A percentile compares a stretch with the other conserved stretches of the same genome.
Evolutionary conservation across 1,139 yeast species (phyloP).

Genomic region (Taiozyma sp.): DNA sequence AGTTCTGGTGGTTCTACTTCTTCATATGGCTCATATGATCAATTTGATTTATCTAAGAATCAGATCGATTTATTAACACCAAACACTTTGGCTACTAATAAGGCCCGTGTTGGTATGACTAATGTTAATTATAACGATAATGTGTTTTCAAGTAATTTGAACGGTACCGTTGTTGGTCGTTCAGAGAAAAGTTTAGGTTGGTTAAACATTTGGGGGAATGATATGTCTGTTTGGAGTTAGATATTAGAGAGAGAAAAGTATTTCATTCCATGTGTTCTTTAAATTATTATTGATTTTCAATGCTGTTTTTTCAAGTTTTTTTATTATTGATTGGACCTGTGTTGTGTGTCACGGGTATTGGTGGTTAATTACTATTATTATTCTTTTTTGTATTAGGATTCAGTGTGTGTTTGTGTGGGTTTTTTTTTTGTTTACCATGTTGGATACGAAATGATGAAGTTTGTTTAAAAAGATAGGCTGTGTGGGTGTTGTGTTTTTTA

Average conservation of each 20-base stretch:
- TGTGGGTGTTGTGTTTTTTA: not conserved
- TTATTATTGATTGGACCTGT: not conserved
- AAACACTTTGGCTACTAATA: not conserved
- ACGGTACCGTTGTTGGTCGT: slow-evolving; percentile 2
- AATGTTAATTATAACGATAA: slow-evolving; percentile 2
- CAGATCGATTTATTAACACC: not conserved
- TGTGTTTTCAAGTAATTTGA: not conserved
- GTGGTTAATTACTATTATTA: not conserved
- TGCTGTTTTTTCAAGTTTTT: not conserved
- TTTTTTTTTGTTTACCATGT: not conserved
- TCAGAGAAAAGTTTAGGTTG: slow-evolving; percentile 18
- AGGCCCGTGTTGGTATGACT: not conserved
- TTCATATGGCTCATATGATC: slow-evolving; percentile 9
- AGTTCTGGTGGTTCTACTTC: slow-evolving; percentile 20
- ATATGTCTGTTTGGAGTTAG: slow-evolving; percentile 25
- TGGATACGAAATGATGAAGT: not conserved
- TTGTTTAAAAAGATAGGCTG: not conserved
- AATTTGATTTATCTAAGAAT: not conserved
- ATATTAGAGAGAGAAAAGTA: not conserved
- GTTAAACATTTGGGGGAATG: slow-evolving; percentile 25
- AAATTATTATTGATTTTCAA: not conserved
- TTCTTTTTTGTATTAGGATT: not conserved
- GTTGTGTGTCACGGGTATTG: not conserved
- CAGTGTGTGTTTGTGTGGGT: not conserved
- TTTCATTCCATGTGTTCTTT: not conserved